Base-by-base conservation (phyloP, 1,139 yeast species). In the Taphrina deformans region DNA sequence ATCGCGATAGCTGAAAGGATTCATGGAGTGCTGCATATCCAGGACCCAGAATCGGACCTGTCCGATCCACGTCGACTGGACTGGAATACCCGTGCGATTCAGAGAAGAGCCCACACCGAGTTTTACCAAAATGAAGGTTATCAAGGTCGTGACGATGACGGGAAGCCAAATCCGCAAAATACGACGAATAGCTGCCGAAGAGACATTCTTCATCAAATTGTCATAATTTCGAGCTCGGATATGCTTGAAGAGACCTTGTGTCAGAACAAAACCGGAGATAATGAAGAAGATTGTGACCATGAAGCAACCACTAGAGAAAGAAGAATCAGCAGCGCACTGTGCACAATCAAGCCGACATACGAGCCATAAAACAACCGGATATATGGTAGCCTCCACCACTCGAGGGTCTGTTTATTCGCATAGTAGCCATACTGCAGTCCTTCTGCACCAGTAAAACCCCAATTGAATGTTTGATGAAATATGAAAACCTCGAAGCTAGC, bases 311-410 rank as follows among this genome's bases (percentile, higher is more conserved):
- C 45, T 33, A 23, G 48, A 24, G 24, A 24, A 55, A 18, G 45
- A 35, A 10, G 55, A 58, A 18, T 46, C 46, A 29, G 12, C 27
- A 23, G 27, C 12, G 38, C 46, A 46, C 24, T n/a, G 21, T 14
- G 44, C 18, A 14, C n/a, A 38, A 38, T 14, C 18, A 14, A 7
- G 45, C 1, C 2, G 7, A n/a, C 5, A 12, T 40, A 40, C 45
- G 45, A 21, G 31, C 18, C 24, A 23, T 35, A 52, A 23, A 52
- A 6, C 18, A 33, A n/a, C n/a, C 62, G 31, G 26, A 58, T 35
- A 24, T 44, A 35, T 3, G 62, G 62, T 1, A 58, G 55, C 18
- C 62, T 10, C 62, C 62, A 58, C 62, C 62, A 58, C 14, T 58
- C 27, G n/a, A 24, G 27, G n/a, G 62, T 46, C n/a, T 23, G 45